Evolutionary conservation across 331 rosid genomes (phyloP), one percentile per base, ranked within the genome.

Genomic region (Malus hybrid): DNA sequence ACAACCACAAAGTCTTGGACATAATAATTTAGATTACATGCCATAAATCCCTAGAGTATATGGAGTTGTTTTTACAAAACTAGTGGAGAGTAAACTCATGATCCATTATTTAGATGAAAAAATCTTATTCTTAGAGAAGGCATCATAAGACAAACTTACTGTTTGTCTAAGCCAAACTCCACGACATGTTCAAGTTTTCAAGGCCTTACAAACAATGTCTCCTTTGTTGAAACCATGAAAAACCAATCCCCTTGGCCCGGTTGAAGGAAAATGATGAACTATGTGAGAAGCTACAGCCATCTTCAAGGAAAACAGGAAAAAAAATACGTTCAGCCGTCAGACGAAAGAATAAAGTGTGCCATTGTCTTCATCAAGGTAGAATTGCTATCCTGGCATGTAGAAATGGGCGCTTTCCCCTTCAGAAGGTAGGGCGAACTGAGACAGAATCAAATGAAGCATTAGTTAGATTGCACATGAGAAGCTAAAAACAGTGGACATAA

Each of bases 391-490:
- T 66, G 84, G 22, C 5, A 82, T 70, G 71, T 70, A 84, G 67
- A 88, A 85, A 70, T 80, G 84, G 48, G 69, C 76, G 18, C 78
- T 83, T 69, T 79, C 91, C 62, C 93, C 89, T 82, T 89, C 90
- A 36, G 87, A 90, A 77, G 85, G 14, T 50, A 10, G 6, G 7
- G 6, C 10, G 36, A 70, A 20, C 75, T 70, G 50, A 10, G 28
- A 54, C 19, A 11, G 48, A 70, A 32, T 29, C 46, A 6, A 52
- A 54, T 70, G 19, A 14, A 29, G 28, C 31, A 52, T 70, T 19
- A n/a, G 28, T 52, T 54, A 31, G 32, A 70, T 16, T 31, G 24
- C 12, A 62, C 65, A 65, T 10, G 36, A 36, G 44, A 28, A 54
- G 32, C 66, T 36, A 9, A n/a, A 13, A 15, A 15, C 50, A 16